A percentile compares a stretch with the other conserved stretches of the same genome.
Conservation (phyloP, 345 rosid genomes). For the Litchi chinensis region DNA sequence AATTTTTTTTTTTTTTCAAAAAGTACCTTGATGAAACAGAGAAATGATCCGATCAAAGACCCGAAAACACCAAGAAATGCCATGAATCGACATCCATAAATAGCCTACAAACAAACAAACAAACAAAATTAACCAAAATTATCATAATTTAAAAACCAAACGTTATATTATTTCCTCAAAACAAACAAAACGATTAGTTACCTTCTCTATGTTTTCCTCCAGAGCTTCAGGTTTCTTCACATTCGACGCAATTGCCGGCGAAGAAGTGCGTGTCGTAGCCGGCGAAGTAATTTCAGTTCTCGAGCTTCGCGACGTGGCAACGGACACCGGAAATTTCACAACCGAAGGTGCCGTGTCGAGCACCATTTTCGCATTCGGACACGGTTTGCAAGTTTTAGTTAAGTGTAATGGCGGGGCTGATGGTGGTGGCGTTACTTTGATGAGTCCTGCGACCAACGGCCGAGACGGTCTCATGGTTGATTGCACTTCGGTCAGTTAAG, state of each 20-base stretch:
- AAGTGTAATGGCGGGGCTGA: neutral
- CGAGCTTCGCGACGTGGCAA: neutral
- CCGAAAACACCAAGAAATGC: constrained; percentile 74
- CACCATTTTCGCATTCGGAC: constrained; percentile 13
- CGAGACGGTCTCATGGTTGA: constrained; percentile 22
- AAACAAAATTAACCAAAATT: neutral
- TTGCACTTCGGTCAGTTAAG: neutral
- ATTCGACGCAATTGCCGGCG: constrained; percentile 30
- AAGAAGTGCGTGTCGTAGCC: constrained; percentile 27
- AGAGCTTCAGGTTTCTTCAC: constrained; percentile 31
- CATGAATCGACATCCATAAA: constrained; percentile 76
- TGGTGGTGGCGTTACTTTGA: constrained; percentile 6
- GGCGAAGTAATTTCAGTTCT: constrained; percentile 17
- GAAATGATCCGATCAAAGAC: constrained; percentile 69
- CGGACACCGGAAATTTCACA: constrained; percentile 21
- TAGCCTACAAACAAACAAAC: constrained; percentile 37
- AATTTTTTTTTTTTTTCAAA: neutral
- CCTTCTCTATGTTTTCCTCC: constrained; percentile 76
- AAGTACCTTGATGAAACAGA: constrained; percentile 77
- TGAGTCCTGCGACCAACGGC: constrained; percentile 13
- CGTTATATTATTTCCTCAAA: neutral
- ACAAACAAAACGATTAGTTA: constrained; percentile 9
- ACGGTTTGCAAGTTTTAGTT: neutral
- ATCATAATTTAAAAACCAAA: neutral
- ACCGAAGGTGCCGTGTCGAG: neutral